Evolutionary conservation across 2,329 filamentous ascomycete species (phyloP).

Genomic region (Lithohypha guttulata): DNA sequence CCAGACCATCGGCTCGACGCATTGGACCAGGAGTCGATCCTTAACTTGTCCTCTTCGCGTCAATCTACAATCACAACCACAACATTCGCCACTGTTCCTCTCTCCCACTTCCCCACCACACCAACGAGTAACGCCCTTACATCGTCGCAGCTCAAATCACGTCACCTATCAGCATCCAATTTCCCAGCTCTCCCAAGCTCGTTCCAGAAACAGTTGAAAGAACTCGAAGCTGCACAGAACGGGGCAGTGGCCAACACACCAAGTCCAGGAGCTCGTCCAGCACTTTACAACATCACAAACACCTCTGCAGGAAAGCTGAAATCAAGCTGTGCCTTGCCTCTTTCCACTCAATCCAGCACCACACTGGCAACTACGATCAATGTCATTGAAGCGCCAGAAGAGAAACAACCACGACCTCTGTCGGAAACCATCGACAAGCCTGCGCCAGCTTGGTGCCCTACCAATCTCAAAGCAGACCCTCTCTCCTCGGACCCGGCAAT

Average conservation of each 20-base stretch:
- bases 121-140: neutral
- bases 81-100: neutral
- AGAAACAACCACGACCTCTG: neutral
- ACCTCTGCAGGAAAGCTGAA: neutral
- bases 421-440: neutral
- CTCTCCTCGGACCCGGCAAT: slow-evolving; percentile 5
- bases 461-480: neutral
- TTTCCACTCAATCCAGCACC: neutral
- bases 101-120: neutral
- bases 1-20: neutral
- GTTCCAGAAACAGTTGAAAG: slow-evolving; percentile 13
- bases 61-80: neutral
- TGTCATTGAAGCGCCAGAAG: neutral
- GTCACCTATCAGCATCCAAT: neutral
- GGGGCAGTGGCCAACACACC: neutral
- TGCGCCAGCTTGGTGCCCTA: slow-evolving; percentile 6
- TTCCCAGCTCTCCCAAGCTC: slow-evolving; percentile 4
- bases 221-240: slow-evolving; percentile 4
- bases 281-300: neutral
- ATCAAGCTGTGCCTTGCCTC: slow-evolving; percentile 2
- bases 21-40: slow-evolving; percentile 1
- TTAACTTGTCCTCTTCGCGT: neutral
- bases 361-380: neutral
- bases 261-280: neutral
- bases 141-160: neutral